Percentiles rank a stretch among this genome's conserved stretches.
These are phyloP conservation scores for Rhizopogon vesiculosus DNA, from an alignment of 768 basidiomycete genomes.

Conservation along the genomic window DNA sequence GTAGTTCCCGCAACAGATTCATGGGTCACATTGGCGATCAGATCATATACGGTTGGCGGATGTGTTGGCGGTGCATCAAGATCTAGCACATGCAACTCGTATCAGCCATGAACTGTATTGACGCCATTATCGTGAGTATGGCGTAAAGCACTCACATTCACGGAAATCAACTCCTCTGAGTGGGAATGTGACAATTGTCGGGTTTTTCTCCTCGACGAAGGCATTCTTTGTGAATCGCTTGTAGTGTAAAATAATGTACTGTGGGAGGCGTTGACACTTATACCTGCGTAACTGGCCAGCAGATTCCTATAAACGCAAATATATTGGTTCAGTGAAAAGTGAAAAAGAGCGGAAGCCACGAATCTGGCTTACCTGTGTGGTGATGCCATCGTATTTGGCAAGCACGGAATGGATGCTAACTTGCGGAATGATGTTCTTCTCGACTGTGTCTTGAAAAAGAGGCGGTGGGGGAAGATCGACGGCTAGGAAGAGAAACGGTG, in stretches of 20 bases:
- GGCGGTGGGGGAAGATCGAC: conserved; percentile 98
- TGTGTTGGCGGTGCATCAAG: conserved; percentile 63
- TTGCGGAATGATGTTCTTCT: conserved; percentile 99
- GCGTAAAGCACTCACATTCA: conserved; percentile 63
- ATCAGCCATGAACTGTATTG: conserved; percentile 22
- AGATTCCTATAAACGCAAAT: conserved; percentile 57
- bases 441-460: conserved; percentile 90
- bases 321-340: conserved; percentile 5
- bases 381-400: conserved; percentile 89
- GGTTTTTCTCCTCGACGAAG: conserved; percentile 98
- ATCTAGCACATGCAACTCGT: conserved; percentile 42
- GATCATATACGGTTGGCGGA: conserved; percentile 77
- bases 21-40: conserved; percentile 93
- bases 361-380: conserved; percentile 64
- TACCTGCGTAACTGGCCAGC: conserved; percentile 80
- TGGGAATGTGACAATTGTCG: conserved; percentile 97
- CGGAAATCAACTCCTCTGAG: conserved; percentile 87
- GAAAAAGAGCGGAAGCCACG: conserved; percentile 13
- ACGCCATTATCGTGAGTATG: conserved; percentile 16
- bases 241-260: conserved; percentile 90
- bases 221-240: conserved; percentile 95
- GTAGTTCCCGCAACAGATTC: conserved; percentile 96
- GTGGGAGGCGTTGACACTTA: conserved; percentile 86
- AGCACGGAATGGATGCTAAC: conserved; percentile 87
- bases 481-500: conserved; percentile 94